phyloP scores from a whole-genome alignment of 805 yeast genomes.

The Cyberlindnera subsufficiens region DNA sequence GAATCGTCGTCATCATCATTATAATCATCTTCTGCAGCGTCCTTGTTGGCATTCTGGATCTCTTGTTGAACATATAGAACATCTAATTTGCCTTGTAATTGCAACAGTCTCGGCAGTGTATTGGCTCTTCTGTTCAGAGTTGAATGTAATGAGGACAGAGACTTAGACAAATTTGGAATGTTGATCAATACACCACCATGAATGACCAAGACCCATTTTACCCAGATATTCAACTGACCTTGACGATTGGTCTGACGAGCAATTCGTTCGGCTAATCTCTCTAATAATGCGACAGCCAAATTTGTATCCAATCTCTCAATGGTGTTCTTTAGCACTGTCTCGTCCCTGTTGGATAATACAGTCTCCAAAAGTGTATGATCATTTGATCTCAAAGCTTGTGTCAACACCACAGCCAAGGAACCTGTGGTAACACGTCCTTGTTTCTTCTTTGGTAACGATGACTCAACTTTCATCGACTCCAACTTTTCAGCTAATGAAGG shows the following conservation, averaged over 20 bases:
- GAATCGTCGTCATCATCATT: slow-evolving; percentile 25
- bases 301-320: slow-evolving; percentile 50
- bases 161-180: slow-evolving; percentile 42
- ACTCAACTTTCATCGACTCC: slow-evolving; percentile 27
- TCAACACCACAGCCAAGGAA: slow-evolving; percentile 73
- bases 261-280: slow-evolving; percentile 51
- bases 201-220: slow-evolving; percentile 76
- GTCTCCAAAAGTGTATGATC: slow-evolving; percentile 84
- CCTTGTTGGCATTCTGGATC: slow-evolving; percentile 43
- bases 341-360: slow-evolving; percentile 55
- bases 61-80: slow-evolving; percentile 61
- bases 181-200: slow-evolving; percentile 67
- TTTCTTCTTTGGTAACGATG: slow-evolving; percentile 24
- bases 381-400: slow-evolving; percentile 83
- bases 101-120: slow-evolving; percentile 64
- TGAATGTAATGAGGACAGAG: slow-evolving; percentile 57
- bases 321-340: slow-evolving; percentile 45
- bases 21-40: slow-evolving; percentile 28
- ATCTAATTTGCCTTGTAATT: slow-evolving; percentile 78
- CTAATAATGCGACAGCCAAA: slow-evolving; percentile 51
- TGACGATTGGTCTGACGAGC: slow-evolving; percentile 52
- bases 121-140: slow-evolving; percentile 61
- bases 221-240: slow-evolving; percentile 61
- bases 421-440: slow-evolving; percentile 59
- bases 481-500: slow-evolving; percentile 52